Percentiles rank a stretch among this genome's conserved stretches.
These are phyloP conservation scores for Alternaria gaisen DNA, from an alignment of 2,329 filamentous ascomycete genomes.

Conservation along the genomic window DNA sequence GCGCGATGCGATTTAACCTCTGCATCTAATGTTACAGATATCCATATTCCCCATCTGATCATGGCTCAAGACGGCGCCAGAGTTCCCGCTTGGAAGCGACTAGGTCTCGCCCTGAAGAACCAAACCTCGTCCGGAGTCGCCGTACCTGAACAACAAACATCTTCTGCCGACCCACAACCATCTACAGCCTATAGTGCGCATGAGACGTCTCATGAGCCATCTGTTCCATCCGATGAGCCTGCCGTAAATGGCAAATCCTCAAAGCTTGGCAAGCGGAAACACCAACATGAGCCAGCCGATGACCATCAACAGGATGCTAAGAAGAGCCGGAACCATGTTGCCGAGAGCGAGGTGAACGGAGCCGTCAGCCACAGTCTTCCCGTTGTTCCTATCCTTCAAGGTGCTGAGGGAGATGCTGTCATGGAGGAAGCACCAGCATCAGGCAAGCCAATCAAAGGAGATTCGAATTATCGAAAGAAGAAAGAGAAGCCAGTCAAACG, in stretches of 20 bases:
- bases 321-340: constrained; percentile 33
- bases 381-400: constrained; percentile 15
- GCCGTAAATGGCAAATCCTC: constrained; percentile 36
- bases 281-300: constrained; percentile 40
- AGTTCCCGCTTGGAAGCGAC: constrained; percentile 66
- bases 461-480: constrained; percentile 50
- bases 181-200: constrained; percentile 12
- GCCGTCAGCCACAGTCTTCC: constrained; percentile 4
- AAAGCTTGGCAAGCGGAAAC: constrained; percentile 51
- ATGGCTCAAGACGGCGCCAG: constrained; percentile 37
- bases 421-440: constrained; percentile 16
- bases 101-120: constrained; percentile 68
- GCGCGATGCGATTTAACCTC: constrained; percentile 39
- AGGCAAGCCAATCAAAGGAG: constrained; percentile 36
- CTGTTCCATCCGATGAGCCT: constrained; percentile 25
- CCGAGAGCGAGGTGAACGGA: constrained; percentile 11
- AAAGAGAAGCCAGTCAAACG: constrained; percentile 32
- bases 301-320: constrained; percentile 32
- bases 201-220: constrained; percentile 14
- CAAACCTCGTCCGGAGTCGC: constrained; percentile 52
- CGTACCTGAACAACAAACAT: constrained; percentile 29
- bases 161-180: constrained; percentile 21
- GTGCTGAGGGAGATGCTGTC: constrained; percentile 12
- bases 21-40: constrained; percentile 28
- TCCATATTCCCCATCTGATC: constrained; percentile 42